Conservation (phyloP, 352 stramenopile species). For the Phytophthora lateralis region DNA sequence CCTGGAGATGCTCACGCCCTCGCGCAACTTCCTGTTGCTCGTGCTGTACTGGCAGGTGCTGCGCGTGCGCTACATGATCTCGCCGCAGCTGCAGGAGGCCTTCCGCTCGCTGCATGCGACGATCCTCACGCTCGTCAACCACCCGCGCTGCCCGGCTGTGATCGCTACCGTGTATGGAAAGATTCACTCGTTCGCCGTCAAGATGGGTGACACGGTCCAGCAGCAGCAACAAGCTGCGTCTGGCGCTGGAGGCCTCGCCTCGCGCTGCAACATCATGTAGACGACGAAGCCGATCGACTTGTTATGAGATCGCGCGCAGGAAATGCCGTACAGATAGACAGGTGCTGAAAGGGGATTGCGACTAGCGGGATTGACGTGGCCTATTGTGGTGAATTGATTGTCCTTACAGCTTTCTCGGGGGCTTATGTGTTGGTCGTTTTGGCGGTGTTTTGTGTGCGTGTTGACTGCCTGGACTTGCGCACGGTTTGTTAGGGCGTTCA, state of each 20-base stretch:
- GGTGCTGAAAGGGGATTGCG: conserved; percentile 15
- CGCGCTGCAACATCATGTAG: conserved; percentile 81
- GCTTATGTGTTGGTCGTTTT: neutral
- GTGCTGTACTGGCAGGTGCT: conserved; percentile 92
- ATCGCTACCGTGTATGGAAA: conserved; percentile 67
- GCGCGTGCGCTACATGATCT: conserved; percentile 92
- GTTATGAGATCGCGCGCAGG: neutral
- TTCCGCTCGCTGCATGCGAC: conserved; percentile 75
- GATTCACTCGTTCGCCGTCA: conserved; percentile 67
- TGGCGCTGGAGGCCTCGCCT: conserved; percentile 39
- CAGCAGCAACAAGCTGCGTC: conserved; percentile 43
- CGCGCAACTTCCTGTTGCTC: conserved; percentile 86
- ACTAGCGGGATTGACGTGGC: conserved; percentile 21
- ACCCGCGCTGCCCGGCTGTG: conserved; percentile 71
- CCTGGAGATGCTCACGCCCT: conserved; percentile 83
- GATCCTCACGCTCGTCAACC: conserved; percentile 62
- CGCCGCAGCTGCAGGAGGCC: conserved; percentile 80
- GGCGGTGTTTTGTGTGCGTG: neutral
- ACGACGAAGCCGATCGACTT: conserved; percentile 7
- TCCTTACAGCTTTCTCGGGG: conserved; percentile 4
- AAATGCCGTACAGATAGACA: conserved; percentile 27
- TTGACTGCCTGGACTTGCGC: neutral
- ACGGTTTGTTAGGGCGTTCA: too few relatives aligned
- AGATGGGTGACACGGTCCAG: conserved; percentile 66
- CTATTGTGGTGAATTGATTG: conserved; percentile 10